Percentiles rank a stretch among this genome's conserved stretches.
Conservation (phyloP, 2,329 filamentous ascomycete genomes). For the Colletotrichum gigasporum region DNA sequence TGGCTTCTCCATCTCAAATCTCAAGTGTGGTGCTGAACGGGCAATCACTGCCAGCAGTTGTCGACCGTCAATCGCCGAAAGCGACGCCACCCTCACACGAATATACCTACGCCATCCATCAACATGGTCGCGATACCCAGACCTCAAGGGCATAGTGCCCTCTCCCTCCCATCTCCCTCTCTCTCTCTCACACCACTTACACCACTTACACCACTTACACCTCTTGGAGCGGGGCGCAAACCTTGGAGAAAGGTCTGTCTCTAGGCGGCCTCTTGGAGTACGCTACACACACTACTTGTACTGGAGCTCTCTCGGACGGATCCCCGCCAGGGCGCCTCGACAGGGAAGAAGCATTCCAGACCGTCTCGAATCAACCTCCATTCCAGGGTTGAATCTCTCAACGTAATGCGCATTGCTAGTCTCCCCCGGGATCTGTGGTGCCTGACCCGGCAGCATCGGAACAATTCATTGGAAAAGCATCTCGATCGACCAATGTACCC, state of each 20-base stretch:
- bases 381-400: slow-evolving; percentile 26
- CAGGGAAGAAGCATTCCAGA: slow-evolving; percentile 29
- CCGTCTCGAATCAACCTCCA: slow-evolving; percentile 27
- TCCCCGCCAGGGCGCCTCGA: slow-evolving; percentile 9
- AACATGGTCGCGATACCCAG: background rate
- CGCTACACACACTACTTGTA: background rate
- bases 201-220: slow-evolving; percentile 25
- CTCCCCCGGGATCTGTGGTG: slow-evolving; percentile 19
- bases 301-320: slow-evolving; percentile 17
- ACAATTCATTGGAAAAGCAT: background rate
- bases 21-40: background rate
- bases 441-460: slow-evolving; percentile 18
- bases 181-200: background rate
- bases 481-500: background rate
- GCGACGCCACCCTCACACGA: background rate
- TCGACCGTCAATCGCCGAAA: background rate
- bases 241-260: slow-evolving; percentile 14
- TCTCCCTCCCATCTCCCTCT: background rate
- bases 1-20: background rate
- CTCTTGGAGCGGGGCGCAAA: slow-evolving; percentile 24
- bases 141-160: background rate
- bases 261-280: slow-evolving; percentile 11
- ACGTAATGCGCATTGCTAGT: slow-evolving; percentile 26
- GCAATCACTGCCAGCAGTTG: background rate
- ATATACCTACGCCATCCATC: background rate